phyloP scores from a whole-genome alignment of 371 early-diverging fungal species.

The Fennellomyces sp. region DNA sequence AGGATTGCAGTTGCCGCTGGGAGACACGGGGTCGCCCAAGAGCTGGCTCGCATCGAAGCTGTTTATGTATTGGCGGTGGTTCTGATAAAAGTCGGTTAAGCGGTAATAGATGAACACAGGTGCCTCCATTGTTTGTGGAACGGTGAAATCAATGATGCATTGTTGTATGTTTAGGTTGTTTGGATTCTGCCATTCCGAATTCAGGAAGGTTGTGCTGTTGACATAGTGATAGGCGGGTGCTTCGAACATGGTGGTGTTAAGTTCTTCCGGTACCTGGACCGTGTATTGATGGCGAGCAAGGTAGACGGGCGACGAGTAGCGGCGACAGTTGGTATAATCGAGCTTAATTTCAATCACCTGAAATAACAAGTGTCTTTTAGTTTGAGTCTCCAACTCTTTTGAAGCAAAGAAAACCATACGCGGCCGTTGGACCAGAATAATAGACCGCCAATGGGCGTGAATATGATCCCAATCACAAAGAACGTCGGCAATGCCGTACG shows the following conservation, averaged over 20 bases:
- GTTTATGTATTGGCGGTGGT: slow-evolving; percentile 95
- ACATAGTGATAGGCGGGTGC: slow-evolving; percentile 40
- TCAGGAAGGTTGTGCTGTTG: slow-evolving; percentile 29
- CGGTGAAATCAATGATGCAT: slow-evolving; percentile 80
- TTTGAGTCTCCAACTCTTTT: not conserved
- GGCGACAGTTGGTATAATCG: slow-evolving; percentile 88
- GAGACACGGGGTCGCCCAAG: slow-evolving; percentile 54
- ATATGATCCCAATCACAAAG: slow-evolving; percentile 88
- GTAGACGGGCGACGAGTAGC: slow-evolving; percentile 32
- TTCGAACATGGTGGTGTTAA: slow-evolving; percentile 11
- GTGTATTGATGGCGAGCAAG: slow-evolving; percentile 25
- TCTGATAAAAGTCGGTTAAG: slow-evolving; percentile 98
- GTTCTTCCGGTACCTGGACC: slow-evolving; percentile 17
- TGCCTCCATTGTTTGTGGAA: slow-evolving; percentile 67
- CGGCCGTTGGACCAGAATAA: slow-evolving; percentile 59
- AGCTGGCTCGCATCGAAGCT: slow-evolving; percentile 87
- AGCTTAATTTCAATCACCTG: slow-evolving; percentile 81
- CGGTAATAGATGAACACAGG: slow-evolving; percentile 95
- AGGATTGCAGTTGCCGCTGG: slow-evolving; percentile 53
- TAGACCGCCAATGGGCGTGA: slow-evolving; percentile 90
- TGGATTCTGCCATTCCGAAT: slow-evolving; percentile 40
- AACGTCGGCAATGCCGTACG: slow-evolving; percentile 92
- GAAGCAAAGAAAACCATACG: not conserved
- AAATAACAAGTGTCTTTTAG: not conserved
- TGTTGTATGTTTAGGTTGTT: slow-evolving; percentile 41